Percentiles rank a stretch among this genome's conserved stretches.
Conservation (phyloP, 2,329 filamentous ascomycete species). For the Fusarium oligoseptatum region DNA sequence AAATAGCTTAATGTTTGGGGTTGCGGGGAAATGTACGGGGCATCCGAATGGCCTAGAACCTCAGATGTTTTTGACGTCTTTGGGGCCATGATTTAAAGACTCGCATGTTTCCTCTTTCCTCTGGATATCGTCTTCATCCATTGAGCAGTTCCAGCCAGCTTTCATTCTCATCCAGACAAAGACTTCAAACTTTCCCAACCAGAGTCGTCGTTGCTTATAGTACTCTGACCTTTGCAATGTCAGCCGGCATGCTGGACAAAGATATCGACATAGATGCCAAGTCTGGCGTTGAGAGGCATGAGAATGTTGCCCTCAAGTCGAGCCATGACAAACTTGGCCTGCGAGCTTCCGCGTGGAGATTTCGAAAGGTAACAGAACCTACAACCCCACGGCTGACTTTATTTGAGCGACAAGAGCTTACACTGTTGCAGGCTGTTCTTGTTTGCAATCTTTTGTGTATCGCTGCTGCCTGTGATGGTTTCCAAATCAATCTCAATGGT, state of each 20-base stretch:
- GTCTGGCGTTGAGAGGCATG: background rate
- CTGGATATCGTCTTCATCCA: background rate
- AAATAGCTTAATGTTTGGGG: background rate
- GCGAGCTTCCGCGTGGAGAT: background rate
- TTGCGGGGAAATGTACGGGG: background rate
- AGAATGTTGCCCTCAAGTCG: background rate
- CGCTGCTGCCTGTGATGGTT: background rate
- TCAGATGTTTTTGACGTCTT: background rate
- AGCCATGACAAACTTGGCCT: background rate
- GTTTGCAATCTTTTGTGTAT: background rate
- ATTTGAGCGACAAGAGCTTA: background rate
- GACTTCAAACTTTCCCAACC: background rate
- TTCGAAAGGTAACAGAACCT: background rate
- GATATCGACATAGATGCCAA: background rate
- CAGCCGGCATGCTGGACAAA: background rate
- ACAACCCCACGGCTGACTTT: background rate
- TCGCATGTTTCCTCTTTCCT: background rate
- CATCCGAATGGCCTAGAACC: background rate
- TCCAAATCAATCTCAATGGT: slow-evolving; percentile 1
- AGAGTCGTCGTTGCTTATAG: background rate
- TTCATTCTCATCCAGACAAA: background rate
- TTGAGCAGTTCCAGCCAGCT: background rate
- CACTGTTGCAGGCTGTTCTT: background rate
- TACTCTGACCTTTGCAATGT: background rate
- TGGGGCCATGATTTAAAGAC: background rate